Base-by-base conservation (phyloP, 345 rosid species). In the Linum lewisii region DNA sequence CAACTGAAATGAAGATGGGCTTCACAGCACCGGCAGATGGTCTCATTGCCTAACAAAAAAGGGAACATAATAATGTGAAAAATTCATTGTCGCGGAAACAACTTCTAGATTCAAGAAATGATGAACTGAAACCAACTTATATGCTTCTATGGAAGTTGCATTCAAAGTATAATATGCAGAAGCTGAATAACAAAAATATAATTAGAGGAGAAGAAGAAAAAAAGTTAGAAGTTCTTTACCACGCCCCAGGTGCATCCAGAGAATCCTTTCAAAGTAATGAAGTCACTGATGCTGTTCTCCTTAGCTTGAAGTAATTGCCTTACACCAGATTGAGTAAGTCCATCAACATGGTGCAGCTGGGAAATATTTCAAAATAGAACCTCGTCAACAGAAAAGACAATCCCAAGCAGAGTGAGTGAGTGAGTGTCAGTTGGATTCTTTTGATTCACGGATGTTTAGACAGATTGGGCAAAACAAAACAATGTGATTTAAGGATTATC, bases 271-370 rank as follows among this genome's bases (percentile, higher is more conserved):
- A 86, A 77, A 61, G 72, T 68, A 66, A 84, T 62, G 62, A 69
- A 60, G 64, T 78, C 67, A 61, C 73, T 66, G 56, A 66, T 45
- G 65, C 64, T 59, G 47, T 67, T 79, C 72, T 72, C 85, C 73
- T 75, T 75, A 64, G 62, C 76, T 71, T 73, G 79, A 58, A 84
- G 77, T 58, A 74, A 81, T 62, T 69, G 72, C 68, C 76, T 77
- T 50, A 88, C 84, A 55, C 78, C 79, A 66, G 77, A 66, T 69
- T 72, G 73, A 57, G 84, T 83, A 56, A 92, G 79, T 54, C 95
- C 96, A 75, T 88, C 96, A 68, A 92, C 86, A 57, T 81, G 80
- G 73, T 92, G 96, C 73, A 92, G 77, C 98, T 91, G 76, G 68
- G 20, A 52, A 57, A 57, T 37, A 71, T 25, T 59, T 58, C 13